phyloP scores from a whole-genome alignment of 306 rosid genomes.

The Cicer chorassanicum region DNA sequence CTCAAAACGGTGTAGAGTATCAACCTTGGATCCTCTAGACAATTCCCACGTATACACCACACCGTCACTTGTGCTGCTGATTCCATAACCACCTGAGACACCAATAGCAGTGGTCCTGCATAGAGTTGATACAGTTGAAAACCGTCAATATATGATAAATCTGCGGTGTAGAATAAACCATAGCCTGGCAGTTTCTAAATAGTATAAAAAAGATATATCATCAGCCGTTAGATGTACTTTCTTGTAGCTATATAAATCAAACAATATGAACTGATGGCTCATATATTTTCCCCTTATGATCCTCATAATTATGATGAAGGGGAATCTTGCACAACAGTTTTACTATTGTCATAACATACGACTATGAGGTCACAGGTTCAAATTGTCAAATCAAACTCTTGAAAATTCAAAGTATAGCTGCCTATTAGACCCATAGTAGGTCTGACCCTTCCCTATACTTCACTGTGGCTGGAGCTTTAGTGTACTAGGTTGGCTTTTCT shows the following conservation, averaged over 20 bases:
- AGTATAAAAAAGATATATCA: conserved; percentile 16
- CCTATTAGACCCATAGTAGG: conserved; percentile 8
- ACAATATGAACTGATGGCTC: conserved; percentile 11
- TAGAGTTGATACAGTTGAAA: conserved; percentile 10
- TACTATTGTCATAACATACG: neutral
- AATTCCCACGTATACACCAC: conserved; percentile 74
- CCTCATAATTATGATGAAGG: conserved; percentile 20
- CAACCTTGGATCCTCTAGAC: conserved; percentile 68
- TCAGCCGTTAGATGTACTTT: conserved; percentile 33
- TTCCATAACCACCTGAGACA: conserved; percentile 69
- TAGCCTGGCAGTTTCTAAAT: conserved; percentile 3
- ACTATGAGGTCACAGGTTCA: neutral
- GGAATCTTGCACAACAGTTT: neutral
- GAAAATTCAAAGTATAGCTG: neutral
- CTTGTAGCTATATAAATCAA: conserved; percentile 13
- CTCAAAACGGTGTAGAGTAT: conserved; percentile 66
- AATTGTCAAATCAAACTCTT: neutral
- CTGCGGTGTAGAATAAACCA: conserved; percentile 1
- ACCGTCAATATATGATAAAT: conserved; percentile 10
- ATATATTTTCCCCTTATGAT: conserved; percentile 18
- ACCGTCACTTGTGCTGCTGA: conserved; percentile 67
- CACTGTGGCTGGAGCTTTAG: neutral
- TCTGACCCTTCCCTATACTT: neutral
- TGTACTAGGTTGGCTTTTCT: neutral
- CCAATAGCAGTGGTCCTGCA: conserved; percentile 67